Evolutionary conservation across 768 basidiomycete genomes (phyloP).

Genomic region (Boletus insuetus): DNA sequence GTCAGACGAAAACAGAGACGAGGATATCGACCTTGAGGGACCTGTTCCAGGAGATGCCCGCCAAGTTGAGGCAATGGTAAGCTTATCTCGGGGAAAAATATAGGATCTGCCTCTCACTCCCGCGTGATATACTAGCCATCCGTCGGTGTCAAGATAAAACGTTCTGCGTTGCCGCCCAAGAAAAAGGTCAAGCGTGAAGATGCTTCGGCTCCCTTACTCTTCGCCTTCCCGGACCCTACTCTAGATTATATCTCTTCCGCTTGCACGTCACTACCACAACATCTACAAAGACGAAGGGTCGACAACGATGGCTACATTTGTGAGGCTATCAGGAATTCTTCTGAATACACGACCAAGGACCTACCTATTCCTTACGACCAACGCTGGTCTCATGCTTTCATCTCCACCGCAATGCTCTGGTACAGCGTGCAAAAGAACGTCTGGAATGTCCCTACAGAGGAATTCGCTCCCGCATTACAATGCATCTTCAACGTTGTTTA

Average conservation of each 20-base stretch:
- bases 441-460: neutral
- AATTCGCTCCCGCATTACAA: neutral
- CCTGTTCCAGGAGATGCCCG: neutral
- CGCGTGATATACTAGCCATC: neutral
- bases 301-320: neutral
- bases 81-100: neutral
- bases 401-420: conserved; percentile 6
- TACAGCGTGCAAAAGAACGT: neutral
- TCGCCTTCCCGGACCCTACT: too few relatives aligned
- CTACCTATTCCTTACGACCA: conserved; percentile 2
- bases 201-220: neutral
- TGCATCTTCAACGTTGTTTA: conserved; percentile 2
- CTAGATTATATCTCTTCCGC: too few relatives aligned
- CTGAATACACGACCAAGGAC: neutral
- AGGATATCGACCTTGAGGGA: neutral
- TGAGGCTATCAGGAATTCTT: neutral
- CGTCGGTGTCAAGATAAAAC: neutral
- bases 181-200: neutral
- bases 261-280: neutral
- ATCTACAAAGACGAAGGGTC: neutral
- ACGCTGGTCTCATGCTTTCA: conserved; percentile 2
- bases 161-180: neutral
- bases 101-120: neutral
- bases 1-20: neutral
- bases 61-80: too few relatives aligned